Percentiles rank a stretch among this genome's conserved stretches.
Evolutionary conservation across 169 alveolate genomes (phyloP).

Genomic region (Plasmodium yoelii): DNA sequence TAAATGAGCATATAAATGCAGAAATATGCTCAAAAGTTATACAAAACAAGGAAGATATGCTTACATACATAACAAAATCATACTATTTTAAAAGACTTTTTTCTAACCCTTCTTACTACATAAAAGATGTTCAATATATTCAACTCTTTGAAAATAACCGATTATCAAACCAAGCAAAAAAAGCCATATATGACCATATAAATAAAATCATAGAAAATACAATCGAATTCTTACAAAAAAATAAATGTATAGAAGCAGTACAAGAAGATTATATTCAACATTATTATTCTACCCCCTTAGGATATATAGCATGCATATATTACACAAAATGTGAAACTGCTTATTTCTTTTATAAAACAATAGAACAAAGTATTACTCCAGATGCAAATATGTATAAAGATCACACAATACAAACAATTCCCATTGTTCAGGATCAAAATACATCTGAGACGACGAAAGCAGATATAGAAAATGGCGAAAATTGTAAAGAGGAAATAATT

Average conservation of each 20-base stretch:
- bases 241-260: slow-evolving; percentile 40
- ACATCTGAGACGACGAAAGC: not conserved
- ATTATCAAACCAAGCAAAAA: slow-evolving; percentile 25
- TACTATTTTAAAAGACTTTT: slow-evolving; percentile 86
- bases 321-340: slow-evolving; percentile 52
- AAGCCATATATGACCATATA: slow-evolving; percentile 43
- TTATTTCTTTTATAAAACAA: slow-evolving; percentile 19
- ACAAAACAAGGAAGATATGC: slow-evolving; percentile 84
- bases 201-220: slow-evolving; percentile 47
- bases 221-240: slow-evolving; percentile 19
- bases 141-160: slow-evolving; percentile 72
- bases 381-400: not conserved
- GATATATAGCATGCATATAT: slow-evolving; percentile 36
- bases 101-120: slow-evolving; percentile 85
- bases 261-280: slow-evolving; percentile 30
- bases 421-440: not conserved
- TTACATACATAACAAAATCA: slow-evolving; percentile 90
- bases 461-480: not conserved
- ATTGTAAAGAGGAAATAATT: not conserved
- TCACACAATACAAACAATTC: not conserved
- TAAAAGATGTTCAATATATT: slow-evolving; percentile 70
- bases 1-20: slow-evolving; percentile 97
- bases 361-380: not conserved
- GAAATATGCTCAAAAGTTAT: slow-evolving; percentile 97
- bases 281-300: slow-evolving; percentile 35